Percentiles rank a stretch among this genome's conserved stretches.
Conservation (phyloP, 768 basidiomycete species). For the Boletus subparvulus region DNA sequence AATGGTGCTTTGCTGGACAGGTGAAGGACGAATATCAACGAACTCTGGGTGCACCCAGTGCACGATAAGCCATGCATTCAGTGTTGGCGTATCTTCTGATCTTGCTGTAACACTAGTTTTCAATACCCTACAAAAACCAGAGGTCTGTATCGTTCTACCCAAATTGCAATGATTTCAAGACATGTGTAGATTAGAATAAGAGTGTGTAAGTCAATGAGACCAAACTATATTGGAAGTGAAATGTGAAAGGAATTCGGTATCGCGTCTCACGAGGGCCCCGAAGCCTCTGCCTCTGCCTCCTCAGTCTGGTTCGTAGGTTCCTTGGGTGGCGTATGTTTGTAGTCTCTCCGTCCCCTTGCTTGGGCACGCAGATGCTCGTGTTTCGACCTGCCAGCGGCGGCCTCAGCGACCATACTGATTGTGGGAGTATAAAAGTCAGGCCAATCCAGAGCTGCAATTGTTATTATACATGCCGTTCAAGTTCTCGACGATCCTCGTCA, state of each 20-base stretch:
- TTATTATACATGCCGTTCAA: slow-evolving; percentile 70
- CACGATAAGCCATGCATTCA: slow-evolving; percentile 1
- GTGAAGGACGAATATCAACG: slow-evolving; percentile 26
- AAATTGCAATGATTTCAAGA: slow-evolving; percentile 10
- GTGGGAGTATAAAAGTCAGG: slow-evolving; percentile 1
- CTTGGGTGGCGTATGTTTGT: slow-evolving; percentile 40
- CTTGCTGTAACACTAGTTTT: slow-evolving; percentile 16
- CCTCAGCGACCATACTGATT: slow-evolving; percentile 81
- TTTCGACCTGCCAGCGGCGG: slow-evolving; percentile 70
- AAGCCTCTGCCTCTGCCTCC: slow-evolving; percentile 9
- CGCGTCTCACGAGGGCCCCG: slow-evolving; percentile 13
- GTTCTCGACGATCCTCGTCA: slow-evolving; percentile 90
- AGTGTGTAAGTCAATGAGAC: slow-evolving; percentile 15
- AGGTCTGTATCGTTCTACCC: slow-evolving; percentile 15
- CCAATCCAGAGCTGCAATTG: neutral
- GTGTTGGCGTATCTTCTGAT: neutral
- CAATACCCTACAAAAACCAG: slow-evolving; percentile 11
- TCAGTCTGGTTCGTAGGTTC: slow-evolving; percentile 29
- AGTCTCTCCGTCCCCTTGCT: slow-evolving; percentile 29
- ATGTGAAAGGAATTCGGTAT: slow-evolving; percentile 9
- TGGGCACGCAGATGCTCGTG: slow-evolving; percentile 40
- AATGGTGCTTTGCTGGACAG: slow-evolving; percentile 9
- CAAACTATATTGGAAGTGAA: slow-evolving; percentile 19
- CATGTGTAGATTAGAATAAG: slow-evolving; percentile 22
- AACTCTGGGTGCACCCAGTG: slow-evolving; percentile 2